A percentile compares a stretch with the other conserved stretches of the same genome.
Conservation (phyloP, 2,329 filamentous ascomycete species). For the Spiromastix sp. region DNA sequence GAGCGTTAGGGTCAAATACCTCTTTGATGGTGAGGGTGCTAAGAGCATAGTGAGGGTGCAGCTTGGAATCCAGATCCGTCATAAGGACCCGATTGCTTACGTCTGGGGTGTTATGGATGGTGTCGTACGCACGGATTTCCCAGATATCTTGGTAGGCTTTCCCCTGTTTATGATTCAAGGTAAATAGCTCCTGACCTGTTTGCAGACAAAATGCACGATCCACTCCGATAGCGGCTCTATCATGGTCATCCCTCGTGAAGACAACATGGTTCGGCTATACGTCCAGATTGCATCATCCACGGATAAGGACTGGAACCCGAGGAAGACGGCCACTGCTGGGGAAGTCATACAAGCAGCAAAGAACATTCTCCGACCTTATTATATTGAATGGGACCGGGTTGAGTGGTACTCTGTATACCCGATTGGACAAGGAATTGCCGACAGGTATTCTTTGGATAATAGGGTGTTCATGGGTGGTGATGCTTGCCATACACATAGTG, state of each 20-base stretch:
- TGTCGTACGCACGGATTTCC: slow-evolving; percentile 62
- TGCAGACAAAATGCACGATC: slow-evolving; percentile 49
- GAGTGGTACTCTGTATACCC: slow-evolving; percentile 59
- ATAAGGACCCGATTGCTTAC: slow-evolving; percentile 59
- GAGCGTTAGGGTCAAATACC: slow-evolving; percentile 54
- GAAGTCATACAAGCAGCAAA: slow-evolving; percentile 49
- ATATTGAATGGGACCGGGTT: slow-evolving; percentile 52
- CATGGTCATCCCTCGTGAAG: slow-evolving; percentile 67
- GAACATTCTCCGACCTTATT: slow-evolving; percentile 50
- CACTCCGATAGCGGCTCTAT: slow-evolving; percentile 68
- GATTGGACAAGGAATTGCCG: slow-evolving; percentile 56
- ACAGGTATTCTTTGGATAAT: slow-evolving; percentile 54
- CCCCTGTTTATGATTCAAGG: slow-evolving; percentile 18
- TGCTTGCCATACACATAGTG: slow-evolving; percentile 52
- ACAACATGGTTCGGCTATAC: slow-evolving; percentile 40
- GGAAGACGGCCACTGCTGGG: slow-evolving; percentile 49
- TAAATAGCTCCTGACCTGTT: background rate
- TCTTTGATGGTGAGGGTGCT: slow-evolving; percentile 62
- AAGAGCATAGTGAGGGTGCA: slow-evolving; percentile 55
- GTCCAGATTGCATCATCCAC: slow-evolving; percentile 53
- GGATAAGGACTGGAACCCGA: slow-evolving; percentile 50
- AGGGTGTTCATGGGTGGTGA: slow-evolving; percentile 58
- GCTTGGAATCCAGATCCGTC: slow-evolving; percentile 40
- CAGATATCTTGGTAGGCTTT: slow-evolving; percentile 67
- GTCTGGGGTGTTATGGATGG: slow-evolving; percentile 75